A percentile compares a stretch with the other conserved stretches of the same genome.
These are phyloP conservation scores for Chenopodium suecicum DNA, from an alignment of 148 eudicot genomes.

Conservation along the genomic window DNA sequence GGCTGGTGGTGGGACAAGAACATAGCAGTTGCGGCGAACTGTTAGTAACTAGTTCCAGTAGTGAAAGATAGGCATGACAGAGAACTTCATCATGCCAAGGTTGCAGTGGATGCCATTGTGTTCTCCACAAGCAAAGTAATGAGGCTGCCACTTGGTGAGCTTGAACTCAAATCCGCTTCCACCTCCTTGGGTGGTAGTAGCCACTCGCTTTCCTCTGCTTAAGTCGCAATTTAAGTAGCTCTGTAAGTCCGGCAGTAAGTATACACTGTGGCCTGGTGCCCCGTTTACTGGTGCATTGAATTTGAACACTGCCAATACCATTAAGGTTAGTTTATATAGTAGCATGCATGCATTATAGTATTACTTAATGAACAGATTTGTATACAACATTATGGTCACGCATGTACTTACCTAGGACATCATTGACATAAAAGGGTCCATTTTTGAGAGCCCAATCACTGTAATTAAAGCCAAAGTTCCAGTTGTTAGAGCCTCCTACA, in stretches of 20 bases:
- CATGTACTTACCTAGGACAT: slow-evolving; percentile 37
- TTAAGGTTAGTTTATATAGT: background rate
- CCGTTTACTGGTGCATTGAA: slow-evolving; percentile 49
- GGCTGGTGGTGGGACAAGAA: background rate
- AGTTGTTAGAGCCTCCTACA: slow-evolving; percentile 42
- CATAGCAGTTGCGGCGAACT: background rate
- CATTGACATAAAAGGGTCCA: slow-evolving; percentile 48
- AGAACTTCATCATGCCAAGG: slow-evolving; percentile 66
- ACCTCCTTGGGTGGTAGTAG: slow-evolving; percentile 41
- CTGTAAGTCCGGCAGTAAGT: slow-evolving; percentile 53
- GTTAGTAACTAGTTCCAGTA: background rate
- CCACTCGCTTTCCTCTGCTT: slow-evolving; percentile 43
- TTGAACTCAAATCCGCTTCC: slow-evolving; percentile 62
- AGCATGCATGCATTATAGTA: background rate
- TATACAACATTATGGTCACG: background rate
- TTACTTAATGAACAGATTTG: background rate
- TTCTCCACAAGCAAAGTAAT: slow-evolving; percentile 76
- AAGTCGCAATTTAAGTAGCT: slow-evolving; percentile 67
- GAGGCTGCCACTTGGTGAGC: slow-evolving; percentile 56
- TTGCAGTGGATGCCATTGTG: slow-evolving; percentile 63
- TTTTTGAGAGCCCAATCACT: slow-evolving; percentile 50
- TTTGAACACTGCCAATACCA: slow-evolving; percentile 54
- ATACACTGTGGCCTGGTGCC: slow-evolving; percentile 61
- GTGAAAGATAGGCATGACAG: slow-evolving; percentile 50
- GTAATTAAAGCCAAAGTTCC: slow-evolving; percentile 52